phyloP scores from a whole-genome alignment of 2,329 filamentous ascomycete species.

The Hypoxylon sp. region DNA sequence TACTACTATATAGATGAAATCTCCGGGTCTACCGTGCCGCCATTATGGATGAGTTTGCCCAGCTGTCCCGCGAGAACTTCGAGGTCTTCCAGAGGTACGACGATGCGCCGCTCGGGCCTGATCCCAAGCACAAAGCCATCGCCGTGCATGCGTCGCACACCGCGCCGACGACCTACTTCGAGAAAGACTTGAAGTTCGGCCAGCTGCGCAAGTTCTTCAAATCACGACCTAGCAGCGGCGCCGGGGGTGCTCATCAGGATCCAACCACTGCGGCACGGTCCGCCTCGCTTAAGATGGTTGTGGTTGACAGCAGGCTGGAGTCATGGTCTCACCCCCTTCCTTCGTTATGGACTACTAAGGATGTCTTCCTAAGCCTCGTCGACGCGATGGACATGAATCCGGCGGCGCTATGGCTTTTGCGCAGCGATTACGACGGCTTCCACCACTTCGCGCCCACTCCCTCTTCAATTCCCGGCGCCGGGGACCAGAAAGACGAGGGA shows the following conservation, averaged over 20 bases:
- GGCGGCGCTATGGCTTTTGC: slow-evolving; percentile 48
- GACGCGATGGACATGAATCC: slow-evolving; percentile 46
- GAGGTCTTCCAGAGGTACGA: slow-evolving; percentile 41
- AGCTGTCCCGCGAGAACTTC: slow-evolving; percentile 43
- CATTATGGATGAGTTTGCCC: slow-evolving; percentile 45
- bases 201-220: slow-evolving; percentile 34
- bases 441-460: slow-evolving; percentile 45
- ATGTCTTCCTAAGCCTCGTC: slow-evolving; percentile 46
- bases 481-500: neutral
- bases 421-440: slow-evolving; percentile 49
- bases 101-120: slow-evolving; percentile 30
- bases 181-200: slow-evolving; percentile 29
- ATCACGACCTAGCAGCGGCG: neutral
- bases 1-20: slow-evolving; percentile 19
- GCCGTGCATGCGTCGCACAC: slow-evolving; percentile 19
- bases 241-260: neutral
- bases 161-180: slow-evolving; percentile 32
- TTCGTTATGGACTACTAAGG: slow-evolving; percentile 45
- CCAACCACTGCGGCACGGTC: neutral
- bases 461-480: neutral
- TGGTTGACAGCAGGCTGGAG: slow-evolving; percentile 39
- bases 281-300: slow-evolving; percentile 35
- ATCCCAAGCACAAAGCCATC: slow-evolving; percentile 30
- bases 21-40: slow-evolving; percentile 12
- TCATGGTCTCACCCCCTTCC: slow-evolving; percentile 35